phyloP scores from a whole-genome alignment of 169 alveolate species.

The Cyclospora cayetanensis region DNA sequence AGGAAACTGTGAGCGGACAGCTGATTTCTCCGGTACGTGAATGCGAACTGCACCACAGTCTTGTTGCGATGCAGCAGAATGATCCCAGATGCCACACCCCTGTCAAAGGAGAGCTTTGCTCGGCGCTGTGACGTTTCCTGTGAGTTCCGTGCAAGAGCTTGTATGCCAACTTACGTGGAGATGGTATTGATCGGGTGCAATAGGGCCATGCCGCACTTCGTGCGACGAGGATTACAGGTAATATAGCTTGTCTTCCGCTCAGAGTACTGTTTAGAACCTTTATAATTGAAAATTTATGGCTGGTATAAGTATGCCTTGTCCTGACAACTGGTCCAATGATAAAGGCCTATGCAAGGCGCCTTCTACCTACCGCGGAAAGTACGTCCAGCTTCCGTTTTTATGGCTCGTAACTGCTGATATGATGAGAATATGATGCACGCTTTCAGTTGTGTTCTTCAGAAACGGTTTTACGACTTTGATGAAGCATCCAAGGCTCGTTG shows the following conservation, averaged over 20 bases:
- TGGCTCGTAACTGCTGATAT: background rate
- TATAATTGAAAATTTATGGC: too few relatives aligned
- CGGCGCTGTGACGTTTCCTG: constrained; percentile 49
- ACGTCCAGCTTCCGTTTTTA: background rate
- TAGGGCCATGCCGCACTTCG: constrained; percentile 45
- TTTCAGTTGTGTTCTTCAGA: constrained; percentile 59
- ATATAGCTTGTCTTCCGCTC: background rate
- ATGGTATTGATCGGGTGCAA: background rate
- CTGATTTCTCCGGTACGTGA: constrained; percentile 28
- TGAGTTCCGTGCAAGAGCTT: background rate
- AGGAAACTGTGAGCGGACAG: constrained; percentile 44
- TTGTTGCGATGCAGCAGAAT: background rate
- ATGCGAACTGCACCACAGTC: background rate
- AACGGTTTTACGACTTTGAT: constrained; percentile 45
- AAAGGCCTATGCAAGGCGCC: constrained; percentile 51
- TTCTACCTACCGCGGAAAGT: constrained; percentile 29
- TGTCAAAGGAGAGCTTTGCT: constrained; percentile 34
- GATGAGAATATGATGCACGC: background rate
- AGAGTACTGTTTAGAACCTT: too few relatives aligned
- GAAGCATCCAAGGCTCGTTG: constrained; percentile 67
- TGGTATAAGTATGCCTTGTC: constrained; percentile 16
- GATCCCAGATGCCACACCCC: constrained; percentile 21
- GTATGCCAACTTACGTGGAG: background rate
- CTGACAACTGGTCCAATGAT: constrained; percentile 44
- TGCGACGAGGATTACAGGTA: constrained; percentile 55